Conservation (phyloP, 1,139 yeast genomes). For the Nakaseomyces delphensis region DNA sequence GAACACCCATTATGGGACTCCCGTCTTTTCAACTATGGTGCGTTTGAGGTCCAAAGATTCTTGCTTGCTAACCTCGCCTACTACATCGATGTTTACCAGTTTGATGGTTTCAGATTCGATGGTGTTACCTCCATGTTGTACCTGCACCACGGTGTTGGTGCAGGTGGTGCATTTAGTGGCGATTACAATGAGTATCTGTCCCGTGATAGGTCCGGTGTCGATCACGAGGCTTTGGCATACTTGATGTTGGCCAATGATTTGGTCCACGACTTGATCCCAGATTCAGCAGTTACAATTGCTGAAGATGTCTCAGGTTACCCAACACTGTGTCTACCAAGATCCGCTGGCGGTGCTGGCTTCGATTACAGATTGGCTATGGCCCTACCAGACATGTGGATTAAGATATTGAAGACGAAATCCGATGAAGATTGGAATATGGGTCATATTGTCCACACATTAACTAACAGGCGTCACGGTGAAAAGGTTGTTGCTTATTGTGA, state of each 20-base stretch:
- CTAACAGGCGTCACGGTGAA: conserved; percentile 84
- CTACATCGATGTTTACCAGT: conserved; percentile 71
- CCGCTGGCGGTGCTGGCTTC: conserved; percentile 82
- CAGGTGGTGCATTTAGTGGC: conserved; percentile 77
- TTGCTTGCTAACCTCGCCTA: conserved; percentile 79
- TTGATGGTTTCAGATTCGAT: conserved; percentile 94
- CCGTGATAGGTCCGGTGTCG: conserved; percentile 57
- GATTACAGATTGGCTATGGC: conserved; percentile 96
- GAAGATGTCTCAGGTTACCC: conserved; percentile 99
- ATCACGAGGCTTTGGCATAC: conserved; percentile 77
- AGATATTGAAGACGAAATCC: conserved; percentile 65
- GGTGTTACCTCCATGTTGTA: conserved; percentile 95
- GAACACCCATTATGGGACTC: conserved; percentile 93
- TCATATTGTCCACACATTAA: conserved; percentile 66
- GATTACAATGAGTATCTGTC: conserved; percentile 87
- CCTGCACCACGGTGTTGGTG: conserved; percentile 83
- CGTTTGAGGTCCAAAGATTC: conserved; percentile 83
- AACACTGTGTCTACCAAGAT: conserved; percentile 69
- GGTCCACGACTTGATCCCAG: conserved; percentile 45
- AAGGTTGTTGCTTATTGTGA: conserved; percentile 89
- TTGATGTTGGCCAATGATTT: conserved; percentile 81
- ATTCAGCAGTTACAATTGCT: conserved; percentile 70
- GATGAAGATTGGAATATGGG: conserved; percentile 95
- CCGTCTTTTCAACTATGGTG: conserved; percentile 80
- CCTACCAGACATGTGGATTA: conserved; percentile 98